Conservation (phyloP, 2,329 filamentous ascomycete species). For the Verticillium longisporum region DNA sequence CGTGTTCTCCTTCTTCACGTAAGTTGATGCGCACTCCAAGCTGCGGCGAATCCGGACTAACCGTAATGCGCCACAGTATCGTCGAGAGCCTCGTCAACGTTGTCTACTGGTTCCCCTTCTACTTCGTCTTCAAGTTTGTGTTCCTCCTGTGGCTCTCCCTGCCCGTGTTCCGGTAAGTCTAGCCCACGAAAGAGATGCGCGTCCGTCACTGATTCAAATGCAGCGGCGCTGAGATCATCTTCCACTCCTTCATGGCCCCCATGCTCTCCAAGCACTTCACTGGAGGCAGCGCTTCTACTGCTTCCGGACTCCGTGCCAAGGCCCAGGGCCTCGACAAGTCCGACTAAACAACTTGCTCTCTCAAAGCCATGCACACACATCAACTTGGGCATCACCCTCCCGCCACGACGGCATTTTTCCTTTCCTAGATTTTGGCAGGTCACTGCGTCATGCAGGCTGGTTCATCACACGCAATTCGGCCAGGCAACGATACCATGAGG, state of each 20-base stretch:
- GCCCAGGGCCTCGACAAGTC: slow-evolving; percentile 69
- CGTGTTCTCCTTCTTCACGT: slow-evolving; percentile 74
- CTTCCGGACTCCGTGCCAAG: slow-evolving; percentile 82
- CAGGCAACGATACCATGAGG: neutral
- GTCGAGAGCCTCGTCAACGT: slow-evolving; percentile 77
- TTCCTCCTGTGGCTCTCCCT: slow-evolving; percentile 97
- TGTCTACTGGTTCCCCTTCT: slow-evolving; percentile 96
- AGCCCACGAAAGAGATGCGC: neutral
- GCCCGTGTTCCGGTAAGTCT: slow-evolving; percentile 81
- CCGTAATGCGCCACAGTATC: slow-evolving; percentile 38
- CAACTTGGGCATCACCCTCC: neutral
- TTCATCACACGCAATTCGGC: neutral
- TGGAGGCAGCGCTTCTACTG: slow-evolving; percentile 55
- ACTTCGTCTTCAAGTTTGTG: slow-evolving; percentile 99
- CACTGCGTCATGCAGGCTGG: neutral
- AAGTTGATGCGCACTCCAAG: slow-evolving; percentile 21
- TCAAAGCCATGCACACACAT: neutral
- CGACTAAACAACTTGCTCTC: slow-evolving; percentile 42
- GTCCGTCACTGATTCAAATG: slow-evolving; percentile 14
- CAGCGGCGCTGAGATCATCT: slow-evolving; percentile 92
- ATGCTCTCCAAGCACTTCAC: slow-evolving; percentile 90
- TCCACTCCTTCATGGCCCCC: slow-evolving; percentile 91
- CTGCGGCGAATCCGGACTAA: slow-evolving; percentile 6
- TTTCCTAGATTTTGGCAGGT: neutral
- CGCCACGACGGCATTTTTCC: neutral